A percentile compares a stretch with the other conserved stretches of the same genome.
Evolutionary conservation across 2,329 filamentous ascomycete genomes (phyloP).

Genomic region (Pseudophaeomoniella oleicola): DNA sequence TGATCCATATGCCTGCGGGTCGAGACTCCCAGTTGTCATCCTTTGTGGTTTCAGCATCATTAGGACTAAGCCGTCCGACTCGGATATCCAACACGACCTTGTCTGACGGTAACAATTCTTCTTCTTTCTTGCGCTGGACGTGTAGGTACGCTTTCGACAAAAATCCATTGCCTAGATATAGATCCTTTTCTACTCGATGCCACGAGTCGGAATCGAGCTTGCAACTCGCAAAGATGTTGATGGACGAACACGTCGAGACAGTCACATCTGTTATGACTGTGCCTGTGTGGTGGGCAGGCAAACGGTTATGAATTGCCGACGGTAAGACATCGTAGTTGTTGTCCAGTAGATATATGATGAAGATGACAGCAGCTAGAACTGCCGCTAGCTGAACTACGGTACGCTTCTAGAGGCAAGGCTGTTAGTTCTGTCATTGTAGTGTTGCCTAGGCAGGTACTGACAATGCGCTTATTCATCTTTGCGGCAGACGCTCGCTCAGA

Average conservation of each 20-base stretch:
- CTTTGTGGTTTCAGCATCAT: slow-evolving; percentile 36
- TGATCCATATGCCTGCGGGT: slow-evolving; percentile 67
- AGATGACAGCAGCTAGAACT: slow-evolving; percentile 49
- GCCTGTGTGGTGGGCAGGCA: slow-evolving; percentile 73
- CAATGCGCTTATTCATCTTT: slow-evolving; percentile 6
- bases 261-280: slow-evolving; percentile 76
- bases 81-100: slow-evolving; percentile 67
- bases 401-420: slow-evolving; percentile 26
- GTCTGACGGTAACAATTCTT: slow-evolving; percentile 60
- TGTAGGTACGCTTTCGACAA: slow-evolving; percentile 66
- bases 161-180: slow-evolving; percentile 64
- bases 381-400: slow-evolving; percentile 63
- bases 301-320: slow-evolving; percentile 68
- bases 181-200: slow-evolving; percentile 79
- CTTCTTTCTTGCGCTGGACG: slow-evolving; percentile 71
- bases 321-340: slow-evolving; percentile 78
- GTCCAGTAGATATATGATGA: slow-evolving; percentile 71
- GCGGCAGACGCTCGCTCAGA: background rate
- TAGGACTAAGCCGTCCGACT: slow-evolving; percentile 59
- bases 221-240: slow-evolving; percentile 65
- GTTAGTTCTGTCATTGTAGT: background rate
- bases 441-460: slow-evolving; percentile 5
- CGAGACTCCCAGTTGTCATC: slow-evolving; percentile 64
- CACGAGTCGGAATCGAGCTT: slow-evolving; percentile 56
- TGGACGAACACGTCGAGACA: slow-evolving; percentile 56